phyloP scores from a whole-genome alignment of 768 basidiomycete genomes.

The Serendipita vermifera region DNA sequence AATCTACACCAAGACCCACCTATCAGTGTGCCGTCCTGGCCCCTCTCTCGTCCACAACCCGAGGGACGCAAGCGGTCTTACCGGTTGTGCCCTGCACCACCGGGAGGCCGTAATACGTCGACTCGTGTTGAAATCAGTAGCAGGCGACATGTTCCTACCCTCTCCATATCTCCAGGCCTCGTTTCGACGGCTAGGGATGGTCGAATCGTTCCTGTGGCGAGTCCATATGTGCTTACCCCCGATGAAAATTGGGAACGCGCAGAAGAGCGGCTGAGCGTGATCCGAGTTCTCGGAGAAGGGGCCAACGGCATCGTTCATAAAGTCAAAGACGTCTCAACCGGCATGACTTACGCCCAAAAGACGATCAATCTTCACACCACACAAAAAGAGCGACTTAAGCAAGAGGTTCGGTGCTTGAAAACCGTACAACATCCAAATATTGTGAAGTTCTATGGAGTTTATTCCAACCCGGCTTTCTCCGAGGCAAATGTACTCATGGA shows the following conservation, averaged over 20 bases:
- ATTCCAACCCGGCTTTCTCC: slow-evolving; percentile 69
- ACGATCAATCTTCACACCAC: slow-evolving; percentile 84
- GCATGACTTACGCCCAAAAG: slow-evolving; percentile 82
- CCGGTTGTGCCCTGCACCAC: too few species aligned
- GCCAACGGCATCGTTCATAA: slow-evolving; percentile 94
- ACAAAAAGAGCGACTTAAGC: slow-evolving; percentile 83
- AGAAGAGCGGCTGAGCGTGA: slow-evolving; percentile 61
- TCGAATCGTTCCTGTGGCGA: too few species aligned
- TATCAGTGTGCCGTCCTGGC: too few species aligned
- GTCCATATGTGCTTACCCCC: too few species aligned
- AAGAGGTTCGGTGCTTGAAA: slow-evolving; percentile 84
- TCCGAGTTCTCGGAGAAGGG: slow-evolving; percentile 78
- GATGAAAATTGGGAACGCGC: slow-evolving; percentile 17
- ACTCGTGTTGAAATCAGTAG: too few species aligned
- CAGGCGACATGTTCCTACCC: too few species aligned
- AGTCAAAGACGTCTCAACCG: slow-evolving; percentile 71
- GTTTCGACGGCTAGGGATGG: too few species aligned
- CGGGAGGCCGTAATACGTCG: too few species aligned
- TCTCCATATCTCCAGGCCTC: too few species aligned
- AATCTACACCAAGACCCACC: too few species aligned
- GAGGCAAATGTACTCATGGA: slow-evolving; percentile 97
- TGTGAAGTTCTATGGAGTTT: slow-evolving; percentile 84
- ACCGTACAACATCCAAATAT: slow-evolving; percentile 77
- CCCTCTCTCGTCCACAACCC: too few species aligned
- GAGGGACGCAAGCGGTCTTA: too few species aligned